Base-by-base conservation (phyloP, 2,329 filamentous ascomycete genomes). In the Pseudogymnoascus sp. region DNA sequence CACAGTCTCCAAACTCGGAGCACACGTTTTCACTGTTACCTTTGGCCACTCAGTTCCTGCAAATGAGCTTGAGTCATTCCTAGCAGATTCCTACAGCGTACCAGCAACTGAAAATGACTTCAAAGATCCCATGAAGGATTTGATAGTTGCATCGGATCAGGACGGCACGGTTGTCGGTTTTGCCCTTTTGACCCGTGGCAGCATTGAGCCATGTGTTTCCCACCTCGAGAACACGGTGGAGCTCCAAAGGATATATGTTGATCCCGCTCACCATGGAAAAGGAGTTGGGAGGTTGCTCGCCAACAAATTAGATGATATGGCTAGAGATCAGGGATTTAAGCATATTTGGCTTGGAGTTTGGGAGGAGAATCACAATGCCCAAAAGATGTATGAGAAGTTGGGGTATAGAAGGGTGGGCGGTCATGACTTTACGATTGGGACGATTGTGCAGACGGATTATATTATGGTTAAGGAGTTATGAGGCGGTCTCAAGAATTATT, bases 311-410 rank as follows among this genome's bases (percentile, higher is more conserved):
- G 73, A 74, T 63, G 64, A 60, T 1, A 66, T 75, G 62, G 76
- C 76, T 1, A 66, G 68, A 50, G 64, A 70, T 4, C 68, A 73
- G 28, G 76, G 73, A 0, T 77, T 73, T 32, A 68, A 65, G 57
- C 68, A 74, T 25, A 68, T 79, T 16, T 80, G 77, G 77, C 65
- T 79, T 8, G 77, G 77, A 0, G 77, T 79, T 8, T 79, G 77
- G 77, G 75, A 79, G 58, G 74, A 78, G 63, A 79, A 79, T 59
- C 35, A 60, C 1, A 70, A 65, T 30, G 76, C 77, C 0, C 69
- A 72, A 22, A 70, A 62, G 34, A 69, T 75, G 4, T 80, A 80
- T 65, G 70, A 70, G 61, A 74, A 70, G 65, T 70, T 73, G 65
- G 78, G 77, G 0, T 80, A 75, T 61, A 62, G 60, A 14, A 66